Base-by-base conservation (phyloP, 805 yeast genomes). In the Wickerhamomyces xylosicus region DNA sequence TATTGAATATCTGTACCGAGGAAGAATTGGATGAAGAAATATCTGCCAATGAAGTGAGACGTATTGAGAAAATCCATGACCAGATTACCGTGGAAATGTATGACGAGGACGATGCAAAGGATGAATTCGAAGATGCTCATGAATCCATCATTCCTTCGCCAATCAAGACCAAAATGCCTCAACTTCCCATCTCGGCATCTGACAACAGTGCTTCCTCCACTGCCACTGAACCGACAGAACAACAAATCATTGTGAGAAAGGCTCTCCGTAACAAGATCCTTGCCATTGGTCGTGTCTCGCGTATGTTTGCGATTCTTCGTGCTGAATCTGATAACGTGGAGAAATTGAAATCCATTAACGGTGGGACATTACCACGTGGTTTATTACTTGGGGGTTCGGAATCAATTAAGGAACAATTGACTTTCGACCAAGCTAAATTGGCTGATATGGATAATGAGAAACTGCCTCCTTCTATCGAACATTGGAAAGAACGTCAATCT, bases 251-350 rank as follows among this genome's bases (percentile, higher is more conserved):
- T 10, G 53, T 59, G 48, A 65, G 70, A 46, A 64, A 72, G 47
- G 79, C 85, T 1, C 64, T 87, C 42, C 73, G 90, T 46, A 87
- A 85, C 61, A 90, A 90, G 67, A 84, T 92, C 38, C 62, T 90
- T 51, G 97, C 97, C 13, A 92, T 90, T 60, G 97, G 97, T n/a
- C 75, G 95, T 48, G 85, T 90, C 48, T 81, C 95, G 19, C 73
- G 96, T 41, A 85, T 90, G 95, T 89, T 83, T 62, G 81, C 79
- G 45, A 81, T 89, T 7, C 67, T 90, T 50, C 72, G 97, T 47
- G 87, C 85, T 56, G 95, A 90, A 53, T 72, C 89, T 35, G 97
- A 85, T 58, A 77, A 77, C 47, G 92, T 90, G 37, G 79, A 80
- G 37, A 85, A 81, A 53, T 68, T 90, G 52, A 85, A 86, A 62